Evolutionary conservation across 2,329 filamentous ascomycete species (phyloP).

Genomic region (Fusarium graminum): DNA sequence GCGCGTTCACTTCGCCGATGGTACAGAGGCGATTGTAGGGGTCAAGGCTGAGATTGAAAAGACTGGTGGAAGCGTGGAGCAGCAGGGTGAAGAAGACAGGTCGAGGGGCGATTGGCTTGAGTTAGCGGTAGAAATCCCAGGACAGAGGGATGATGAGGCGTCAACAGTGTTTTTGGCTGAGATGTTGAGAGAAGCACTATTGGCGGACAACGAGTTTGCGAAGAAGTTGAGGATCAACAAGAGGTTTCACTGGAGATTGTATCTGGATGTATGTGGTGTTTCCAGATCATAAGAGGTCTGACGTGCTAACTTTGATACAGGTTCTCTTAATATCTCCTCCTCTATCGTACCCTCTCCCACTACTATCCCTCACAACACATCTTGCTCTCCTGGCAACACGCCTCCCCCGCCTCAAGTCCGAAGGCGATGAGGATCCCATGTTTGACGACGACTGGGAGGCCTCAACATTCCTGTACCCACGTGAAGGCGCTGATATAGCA

Average conservation of each 20-base stretch:
- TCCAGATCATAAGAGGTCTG: not conserved
- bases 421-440: conserved; percentile 93
- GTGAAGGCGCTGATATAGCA: conserved; percentile 52
- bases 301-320: conserved; percentile 60
- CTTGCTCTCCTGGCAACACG: conserved; percentile 90
- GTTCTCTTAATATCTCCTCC: conserved; percentile 93
- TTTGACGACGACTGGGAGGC: conserved; percentile 99
- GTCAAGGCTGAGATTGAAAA: conserved; percentile 95
- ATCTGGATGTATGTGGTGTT: conserved; percentile 80
- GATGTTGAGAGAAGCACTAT: conserved; percentile 89
- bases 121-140: conserved; percentile 91
- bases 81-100: conserved; percentile 55
- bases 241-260: conserved; percentile 96
- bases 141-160: conserved; percentile 90
- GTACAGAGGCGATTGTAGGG: conserved; percentile 94
- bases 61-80: conserved; percentile 60
- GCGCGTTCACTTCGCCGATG: conserved; percentile 92
- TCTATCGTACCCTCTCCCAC: conserved; percentile 90
- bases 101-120: conserved; percentile 83
- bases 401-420: conserved; percentile 86
- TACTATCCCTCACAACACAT: conserved; percentile 93
- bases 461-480: conserved; percentile 80
- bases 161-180: conserved; percentile 87
- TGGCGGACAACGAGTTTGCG: conserved; percentile 77
- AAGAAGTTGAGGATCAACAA: conserved; percentile 86